Conservation (phyloP, 2,329 filamentous ascomycete genomes). For the Xylaria sp. region DNA sequence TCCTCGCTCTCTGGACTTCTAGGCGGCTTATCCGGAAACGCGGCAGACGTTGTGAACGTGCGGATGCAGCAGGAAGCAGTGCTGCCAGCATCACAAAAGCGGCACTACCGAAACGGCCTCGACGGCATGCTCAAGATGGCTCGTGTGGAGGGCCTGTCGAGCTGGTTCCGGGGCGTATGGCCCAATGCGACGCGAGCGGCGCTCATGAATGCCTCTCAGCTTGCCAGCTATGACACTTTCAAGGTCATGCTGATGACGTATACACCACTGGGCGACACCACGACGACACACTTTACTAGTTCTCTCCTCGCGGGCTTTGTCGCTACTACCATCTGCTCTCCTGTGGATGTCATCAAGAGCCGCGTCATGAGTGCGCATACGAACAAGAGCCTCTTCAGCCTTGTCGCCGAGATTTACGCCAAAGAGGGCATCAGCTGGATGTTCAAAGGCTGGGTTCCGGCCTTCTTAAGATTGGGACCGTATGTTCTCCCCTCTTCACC, state of each 20-base stretch:
- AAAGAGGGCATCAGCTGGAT: conserved; percentile 82
- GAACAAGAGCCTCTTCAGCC: conserved; percentile 63
- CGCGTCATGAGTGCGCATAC: conserved; percentile 78
- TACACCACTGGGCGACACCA: conserved; percentile 74
- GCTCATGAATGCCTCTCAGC: conserved; percentile 87
- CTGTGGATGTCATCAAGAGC: conserved; percentile 91
- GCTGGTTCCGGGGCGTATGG: conserved; percentile 86
- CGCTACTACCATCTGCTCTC: conserved; percentile 85
- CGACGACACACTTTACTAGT: conserved; percentile 82
- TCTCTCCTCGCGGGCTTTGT: conserved; percentile 83
- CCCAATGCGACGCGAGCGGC: conserved; percentile 84
- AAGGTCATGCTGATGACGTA: conserved; percentile 75
- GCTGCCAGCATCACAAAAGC: conserved; percentile 75
- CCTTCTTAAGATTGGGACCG: conserved; percentile 73
- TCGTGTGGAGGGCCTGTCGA: conserved; percentile 80
- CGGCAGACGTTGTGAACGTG: conserved; percentile 95
- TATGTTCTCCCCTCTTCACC: conserved; percentile 53
- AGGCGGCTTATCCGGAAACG: conserved; percentile 91
- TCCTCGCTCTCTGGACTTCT: conserved; percentile 86
- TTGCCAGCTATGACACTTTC: conserved; percentile 86
- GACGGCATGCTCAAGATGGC: conserved; percentile 89
- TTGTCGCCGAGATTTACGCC: conserved; percentile 74
- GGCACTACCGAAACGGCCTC: conserved; percentile 90
- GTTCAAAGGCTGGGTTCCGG: conserved; percentile 92
- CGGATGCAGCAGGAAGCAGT: conserved; percentile 96